Evolutionary conservation across 1,284 basidiomycete species (phyloP), one percentile per base, ranked within the genome.

Genomic region (Rhodotorula mucilaginosa): DNA sequence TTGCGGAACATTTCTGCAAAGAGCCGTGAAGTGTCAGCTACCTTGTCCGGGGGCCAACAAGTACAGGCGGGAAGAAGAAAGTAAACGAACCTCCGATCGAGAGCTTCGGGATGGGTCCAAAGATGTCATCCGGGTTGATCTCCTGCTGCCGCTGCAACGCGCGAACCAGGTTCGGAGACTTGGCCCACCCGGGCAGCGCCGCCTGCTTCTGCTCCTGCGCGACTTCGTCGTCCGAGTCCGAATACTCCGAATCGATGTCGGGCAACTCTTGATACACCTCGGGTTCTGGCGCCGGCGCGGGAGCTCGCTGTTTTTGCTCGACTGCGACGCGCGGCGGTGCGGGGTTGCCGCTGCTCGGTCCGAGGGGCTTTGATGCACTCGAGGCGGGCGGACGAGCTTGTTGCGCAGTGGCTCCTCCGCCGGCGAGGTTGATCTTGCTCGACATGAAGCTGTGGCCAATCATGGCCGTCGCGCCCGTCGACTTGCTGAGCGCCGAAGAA

Each of bases 231-330:
- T 93, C 94, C 6, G 93, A 95, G 81, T 97, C 91, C 5, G 93
- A 96, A 81, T 97, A 97, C 82, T 97, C 94, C 81, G 91, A 93
- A 75, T 92, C 90, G 78, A 96, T 93, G 68, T 97, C 94, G 0
- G 94, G 93, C 49, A 97, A 84, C 78, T 93, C 92, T 47, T 71
- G 65, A 76, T 93, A 94, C 74, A 86, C 88, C 82, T 96, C 93
- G 77, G 80, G 87, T 80, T 80, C 84, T 74, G 76, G 79, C n/a
- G n/a, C 54, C 29, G 54, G 54, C 29, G 63, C 81, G 73, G 84
- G 83, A 76, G 60, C 52, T 7, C 60, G 46, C 5, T 58, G 29
- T n/a, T 87, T 57, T 86, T 86, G 66, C 26, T 56, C 54, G 12
- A 56, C 15, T 15, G 54, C 54, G n/a, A 29, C 26, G 12, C 26